Evolutionary conservation across 177 flowering plant genomes (phyloP).

Genomic region (Vitis hybrid): DNA sequence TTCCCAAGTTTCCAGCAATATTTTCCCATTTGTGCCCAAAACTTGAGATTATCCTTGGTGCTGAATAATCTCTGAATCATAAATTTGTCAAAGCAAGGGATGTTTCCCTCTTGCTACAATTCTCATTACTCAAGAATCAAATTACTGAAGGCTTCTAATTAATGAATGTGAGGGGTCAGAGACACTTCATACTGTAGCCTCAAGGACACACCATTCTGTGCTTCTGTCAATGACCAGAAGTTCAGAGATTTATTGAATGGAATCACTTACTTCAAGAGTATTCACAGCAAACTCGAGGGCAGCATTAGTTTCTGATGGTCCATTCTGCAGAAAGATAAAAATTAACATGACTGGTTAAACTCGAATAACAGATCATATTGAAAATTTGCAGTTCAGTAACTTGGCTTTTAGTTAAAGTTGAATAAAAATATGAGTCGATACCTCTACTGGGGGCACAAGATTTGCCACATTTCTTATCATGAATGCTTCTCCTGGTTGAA

Average conservation of each 20-base stretch:
- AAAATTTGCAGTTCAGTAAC: background rate
- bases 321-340: slow-evolving; percentile 21
- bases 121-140: background rate
- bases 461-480: slow-evolving; percentile 44
- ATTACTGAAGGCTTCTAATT: background rate
- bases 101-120: background rate
- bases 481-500: slow-evolving; percentile 50
- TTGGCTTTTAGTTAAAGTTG: background rate
- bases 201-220: background rate
- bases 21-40: too few relatives aligned
- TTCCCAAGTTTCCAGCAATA: too few relatives aligned
- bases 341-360: background rate
- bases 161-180: background rate
- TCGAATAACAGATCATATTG: background rate
- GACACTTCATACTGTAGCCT: background rate
- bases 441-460: slow-evolving; percentile 40
- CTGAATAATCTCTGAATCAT: too few relatives aligned
- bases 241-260: background rate
- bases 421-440: slow-evolving; percentile 2
- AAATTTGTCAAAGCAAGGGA: background rate
- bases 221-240: background rate
- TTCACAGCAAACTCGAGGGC: slow-evolving; percentile 46
- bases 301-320: slow-evolving; percentile 44
- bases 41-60: too few relatives aligned
- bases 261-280: slow-evolving; percentile 31